These are phyloP conservation scores for Cadophora luteo-olivacea DNA, from an alignment of 2,329 filamentous ascomycete species.

Conservation along the genomic window DNA sequence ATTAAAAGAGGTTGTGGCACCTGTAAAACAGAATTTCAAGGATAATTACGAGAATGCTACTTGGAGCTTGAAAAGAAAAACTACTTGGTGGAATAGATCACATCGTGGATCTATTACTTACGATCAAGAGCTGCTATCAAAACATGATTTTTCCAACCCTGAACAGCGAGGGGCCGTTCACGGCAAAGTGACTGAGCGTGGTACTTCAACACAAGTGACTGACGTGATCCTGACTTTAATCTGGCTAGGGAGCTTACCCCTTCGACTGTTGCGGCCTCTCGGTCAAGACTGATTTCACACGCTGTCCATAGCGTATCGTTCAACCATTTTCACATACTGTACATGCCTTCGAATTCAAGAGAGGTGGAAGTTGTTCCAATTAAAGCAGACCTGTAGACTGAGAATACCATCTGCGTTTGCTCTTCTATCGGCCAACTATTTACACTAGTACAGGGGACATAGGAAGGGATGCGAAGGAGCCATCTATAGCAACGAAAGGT, in stretches of 20 bases:
- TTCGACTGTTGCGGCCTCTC: neutral
- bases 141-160: neutral
- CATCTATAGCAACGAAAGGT: conserved; percentile 89
- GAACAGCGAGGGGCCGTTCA: neutral
- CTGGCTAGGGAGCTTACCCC: neutral
- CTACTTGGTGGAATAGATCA: neutral
- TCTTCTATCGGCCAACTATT: conserved; percentile 52
- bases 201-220: neutral
- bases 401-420: conserved; percentile 33
- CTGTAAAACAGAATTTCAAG: too few species aligned
- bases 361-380: neutral
- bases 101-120: neutral
- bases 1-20: too few species aligned
- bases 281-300: too few species aligned
- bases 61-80: neutral
- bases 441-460: conserved; percentile 76
- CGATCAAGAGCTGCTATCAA: neutral
- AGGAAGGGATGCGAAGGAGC: conserved; percentile 39
- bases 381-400: conserved; percentile 3
- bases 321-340: neutral
- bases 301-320: neutral
- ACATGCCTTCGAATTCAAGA: neutral
- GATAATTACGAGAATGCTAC: neutral
- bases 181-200: neutral
- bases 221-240: neutral